Conservation (phyloP, 1,284 basidiomycete genomes). For the Heterobasidion parviporum region DNA sequence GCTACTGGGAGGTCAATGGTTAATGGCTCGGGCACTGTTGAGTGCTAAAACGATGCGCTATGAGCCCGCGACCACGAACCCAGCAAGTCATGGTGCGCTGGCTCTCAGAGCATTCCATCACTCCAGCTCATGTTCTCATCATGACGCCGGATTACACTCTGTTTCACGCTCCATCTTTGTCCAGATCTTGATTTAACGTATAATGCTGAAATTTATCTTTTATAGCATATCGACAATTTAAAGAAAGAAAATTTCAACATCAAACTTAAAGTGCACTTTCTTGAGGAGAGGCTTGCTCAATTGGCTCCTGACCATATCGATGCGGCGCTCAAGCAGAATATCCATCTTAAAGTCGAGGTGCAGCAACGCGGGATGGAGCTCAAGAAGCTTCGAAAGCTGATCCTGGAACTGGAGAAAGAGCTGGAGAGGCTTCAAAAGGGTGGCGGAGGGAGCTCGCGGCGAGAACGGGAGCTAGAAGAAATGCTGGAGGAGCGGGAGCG, state of each 20-base stretch:
- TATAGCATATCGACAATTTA: constrained; percentile 83
- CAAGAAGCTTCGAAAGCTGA: constrained; percentile 86
- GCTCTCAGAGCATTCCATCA: neutral
- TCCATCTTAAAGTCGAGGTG: constrained; percentile 89
- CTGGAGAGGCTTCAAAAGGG: constrained; percentile 63
- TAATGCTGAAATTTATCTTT: neutral
- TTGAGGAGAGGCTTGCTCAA: constrained; percentile 83
- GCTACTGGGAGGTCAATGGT: too few relatives aligned
- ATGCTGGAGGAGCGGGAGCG: constrained; percentile 60
- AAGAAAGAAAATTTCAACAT: constrained; percentile 96
- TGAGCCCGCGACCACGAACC: too few relatives aligned
- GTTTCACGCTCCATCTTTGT: too few relatives aligned
- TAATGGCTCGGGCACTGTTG: too few relatives aligned
- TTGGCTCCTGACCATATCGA: constrained; percentile 90
- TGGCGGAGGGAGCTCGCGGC: constrained; percentile 28
- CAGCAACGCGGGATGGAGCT: constrained; percentile 88
- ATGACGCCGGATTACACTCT: too few relatives aligned
- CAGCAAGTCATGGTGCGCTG: too few relatives aligned
- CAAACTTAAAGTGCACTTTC: constrained; percentile 88
- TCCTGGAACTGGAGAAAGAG: constrained; percentile 77
- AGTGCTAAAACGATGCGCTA: too few relatives aligned
- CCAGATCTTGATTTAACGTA: too few relatives aligned
- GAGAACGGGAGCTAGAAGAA: constrained; percentile 64
- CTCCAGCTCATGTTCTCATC: neutral
- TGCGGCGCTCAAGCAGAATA: constrained; percentile 87